These are phyloP conservation scores for Metschnikowia matae DNA, from an alignment of 805 yeast species.

Conservation along the genomic window DNA sequence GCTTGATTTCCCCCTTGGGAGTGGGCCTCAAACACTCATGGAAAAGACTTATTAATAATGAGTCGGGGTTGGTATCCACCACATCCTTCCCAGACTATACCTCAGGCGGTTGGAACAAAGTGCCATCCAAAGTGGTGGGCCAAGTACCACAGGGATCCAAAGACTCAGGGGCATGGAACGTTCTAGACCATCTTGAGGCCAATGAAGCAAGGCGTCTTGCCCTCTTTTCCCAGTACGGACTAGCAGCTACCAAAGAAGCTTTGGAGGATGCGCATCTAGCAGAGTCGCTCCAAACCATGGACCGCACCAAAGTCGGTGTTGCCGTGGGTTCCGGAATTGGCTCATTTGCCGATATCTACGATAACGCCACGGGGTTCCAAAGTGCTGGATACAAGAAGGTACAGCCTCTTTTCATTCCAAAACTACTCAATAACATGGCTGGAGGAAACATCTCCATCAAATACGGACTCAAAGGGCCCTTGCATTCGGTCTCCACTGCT, in stretches of 20 bases:
- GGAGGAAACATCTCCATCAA: conserved; percentile 85
- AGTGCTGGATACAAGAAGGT: conserved; percentile 56
- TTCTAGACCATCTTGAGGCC: conserved; percentile 45
- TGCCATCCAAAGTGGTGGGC: conserved; percentile 77
- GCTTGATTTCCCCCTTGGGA: conserved; percentile 83
- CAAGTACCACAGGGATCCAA: conserved; percentile 53
- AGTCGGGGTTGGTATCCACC: conserved; percentile 61
- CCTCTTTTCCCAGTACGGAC: conserved; percentile 69
- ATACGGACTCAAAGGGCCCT: conserved; percentile 75
- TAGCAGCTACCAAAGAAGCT: conserved; percentile 77
- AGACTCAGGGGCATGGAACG: conserved; percentile 48
- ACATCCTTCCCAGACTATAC: conserved; percentile 35
- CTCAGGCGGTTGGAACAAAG: conserved; percentile 43
- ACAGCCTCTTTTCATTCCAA: conserved; percentile 85
- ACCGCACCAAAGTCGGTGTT: conserved; percentile 53
- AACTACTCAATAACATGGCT: conserved; percentile 85
- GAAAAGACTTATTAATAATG: conserved; percentile 46
- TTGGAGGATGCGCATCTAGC: conserved; percentile 53
- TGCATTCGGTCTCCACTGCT: conserved; percentile 87
- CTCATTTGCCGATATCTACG: conserved; percentile 68
- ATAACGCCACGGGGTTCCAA: conserved; percentile 51
- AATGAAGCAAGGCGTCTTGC: conserved; percentile 60
- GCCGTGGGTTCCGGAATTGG: conserved; percentile 95
- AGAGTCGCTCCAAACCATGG: conserved; percentile 35
- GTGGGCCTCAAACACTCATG: conserved; percentile 56